phyloP scores from a whole-genome alignment of 1,284 basidiomycete species.

The Tilletia horrida region DNA sequence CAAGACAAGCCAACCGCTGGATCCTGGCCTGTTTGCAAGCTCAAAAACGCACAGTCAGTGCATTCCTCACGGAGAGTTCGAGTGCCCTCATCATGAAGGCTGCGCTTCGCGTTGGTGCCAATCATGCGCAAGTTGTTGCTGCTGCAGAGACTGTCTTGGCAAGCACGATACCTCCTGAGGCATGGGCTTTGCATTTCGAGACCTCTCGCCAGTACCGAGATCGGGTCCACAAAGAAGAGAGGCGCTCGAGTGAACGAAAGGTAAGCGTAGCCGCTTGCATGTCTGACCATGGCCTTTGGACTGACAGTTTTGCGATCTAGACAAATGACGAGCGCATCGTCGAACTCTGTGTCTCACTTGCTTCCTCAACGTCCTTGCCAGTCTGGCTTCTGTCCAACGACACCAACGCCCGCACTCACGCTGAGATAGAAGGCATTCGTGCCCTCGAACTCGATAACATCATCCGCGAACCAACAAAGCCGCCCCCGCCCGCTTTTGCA shows the following conservation, averaged over 20 bases:
- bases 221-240: not conserved
- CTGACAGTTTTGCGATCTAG: not conserved
- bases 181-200: conserved; percentile 10
- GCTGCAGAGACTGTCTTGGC: not conserved
- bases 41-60: conserved; percentile 1
- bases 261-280: not conserved
- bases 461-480: conserved; percentile 18
- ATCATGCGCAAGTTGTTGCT: not conserved
- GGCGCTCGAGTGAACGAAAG: not conserved
- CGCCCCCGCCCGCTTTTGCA: not conserved
- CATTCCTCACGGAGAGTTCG: not conserved
- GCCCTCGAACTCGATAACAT: conserved; percentile 33
- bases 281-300: not conserved
- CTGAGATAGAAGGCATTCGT: conserved; percentile 17
- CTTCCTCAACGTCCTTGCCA: conserved; percentile 1
- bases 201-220: conserved; percentile 9
- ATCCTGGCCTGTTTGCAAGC: conserved; percentile 14
- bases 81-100: not conserved
- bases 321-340: conserved; percentile 14
- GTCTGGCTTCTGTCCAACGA: conserved; percentile 19
- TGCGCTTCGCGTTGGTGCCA: not conserved
- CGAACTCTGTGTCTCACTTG: conserved; percentile 12
- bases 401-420: conserved; percentile 18
- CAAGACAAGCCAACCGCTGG: conserved; percentile 14
- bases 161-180: not conserved